phyloP scores from a whole-genome alignment of 768 basidiomycete genomes.

The Cantharellus anzutake region DNA sequence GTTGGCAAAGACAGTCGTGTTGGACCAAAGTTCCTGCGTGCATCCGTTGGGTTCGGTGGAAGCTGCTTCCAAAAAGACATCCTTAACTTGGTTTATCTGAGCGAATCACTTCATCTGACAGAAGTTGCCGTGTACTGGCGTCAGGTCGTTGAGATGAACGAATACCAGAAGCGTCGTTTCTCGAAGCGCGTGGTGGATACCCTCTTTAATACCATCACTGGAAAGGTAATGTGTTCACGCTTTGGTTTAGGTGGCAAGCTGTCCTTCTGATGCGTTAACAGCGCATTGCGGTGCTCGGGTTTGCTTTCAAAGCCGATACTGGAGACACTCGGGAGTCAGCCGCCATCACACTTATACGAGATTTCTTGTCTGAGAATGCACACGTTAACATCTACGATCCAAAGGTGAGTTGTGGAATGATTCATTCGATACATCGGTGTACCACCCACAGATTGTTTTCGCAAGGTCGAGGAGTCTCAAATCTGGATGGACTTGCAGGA shows the following conservation, averaged over 20 bases:
- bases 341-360: conserved; percentile 80
- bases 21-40: conserved; percentile 88
- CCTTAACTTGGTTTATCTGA: conserved; percentile 94
- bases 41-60: conserved; percentile 92
- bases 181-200: conserved; percentile 92
- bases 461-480: conserved; percentile 48
- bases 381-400: conserved; percentile 83
- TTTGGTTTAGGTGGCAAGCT: not conserved
- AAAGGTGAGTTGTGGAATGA: conserved; percentile 20
- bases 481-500: conserved; percentile 70
- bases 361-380: conserved; percentile 85
- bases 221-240: conserved; percentile 39
- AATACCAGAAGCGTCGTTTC: conserved; percentile 94
- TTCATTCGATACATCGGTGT: not conserved
- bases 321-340: conserved; percentile 98
- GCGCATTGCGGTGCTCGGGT: conserved; percentile 92
- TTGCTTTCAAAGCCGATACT: conserved; percentile 98
- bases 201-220: conserved; percentile 94
- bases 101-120: conserved; percentile 83
- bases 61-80: conserved; percentile 99
- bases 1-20: conserved; percentile 86
- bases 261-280: conserved; percentile 14
- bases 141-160: conserved; percentile 95
- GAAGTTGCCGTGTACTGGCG: conserved; percentile 97
- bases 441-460: not conserved